A percentile compares a stretch with the other conserved stretches of the same genome.
Conservation (phyloP, 2,329 filamentous ascomycete species). For the Sporothrix schenckii region DNA sequence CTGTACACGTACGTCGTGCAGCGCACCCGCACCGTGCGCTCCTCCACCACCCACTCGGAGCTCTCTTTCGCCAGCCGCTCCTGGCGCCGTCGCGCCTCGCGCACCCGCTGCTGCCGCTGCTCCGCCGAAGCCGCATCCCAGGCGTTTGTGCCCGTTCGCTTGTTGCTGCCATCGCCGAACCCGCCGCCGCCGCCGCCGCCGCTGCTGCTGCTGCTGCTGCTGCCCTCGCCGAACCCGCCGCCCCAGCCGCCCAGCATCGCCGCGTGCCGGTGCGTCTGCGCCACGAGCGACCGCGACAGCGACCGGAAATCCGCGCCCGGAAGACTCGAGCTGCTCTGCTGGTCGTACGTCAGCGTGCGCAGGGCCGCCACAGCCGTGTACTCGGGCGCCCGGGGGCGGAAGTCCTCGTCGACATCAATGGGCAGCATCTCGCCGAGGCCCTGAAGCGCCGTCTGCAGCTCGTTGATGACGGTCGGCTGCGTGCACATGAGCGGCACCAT, state of each 20-base stretch:
- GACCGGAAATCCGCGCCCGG: constrained; percentile 26
- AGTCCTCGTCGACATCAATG: constrained; percentile 27
- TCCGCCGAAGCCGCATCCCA: constrained; percentile 9
- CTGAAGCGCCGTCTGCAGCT: constrained; percentile 26
- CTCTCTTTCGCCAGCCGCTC: constrained; percentile 6
- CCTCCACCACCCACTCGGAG: constrained; percentile 30
- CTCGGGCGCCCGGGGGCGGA: constrained; percentile 22
- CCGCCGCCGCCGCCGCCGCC: neutral
- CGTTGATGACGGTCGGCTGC: constrained; percentile 25
- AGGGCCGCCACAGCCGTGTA: constrained; percentile 27
- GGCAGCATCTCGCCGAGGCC: constrained; percentile 28
- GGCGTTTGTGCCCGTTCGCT: constrained; percentile 9
- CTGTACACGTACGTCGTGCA: constrained; percentile 30
- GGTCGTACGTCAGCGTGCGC: constrained; percentile 22
- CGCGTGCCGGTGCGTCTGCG: constrained; percentile 27
- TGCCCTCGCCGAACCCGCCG: constrained; percentile 16
- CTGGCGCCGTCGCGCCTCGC: constrained; percentile 21
- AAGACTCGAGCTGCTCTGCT: constrained; percentile 24
- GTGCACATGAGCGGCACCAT: constrained; percentile 27
- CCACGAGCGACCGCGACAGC: constrained; percentile 25
- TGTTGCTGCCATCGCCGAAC: neutral
- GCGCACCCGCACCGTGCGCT: constrained; percentile 26
- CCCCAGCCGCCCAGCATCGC: constrained; percentile 23
- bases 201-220: neutral
- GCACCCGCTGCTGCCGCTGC: constrained; percentile 25